Base-by-base conservation (phyloP, 345 rosid species). In the Bruguiera sexangula region DNA sequence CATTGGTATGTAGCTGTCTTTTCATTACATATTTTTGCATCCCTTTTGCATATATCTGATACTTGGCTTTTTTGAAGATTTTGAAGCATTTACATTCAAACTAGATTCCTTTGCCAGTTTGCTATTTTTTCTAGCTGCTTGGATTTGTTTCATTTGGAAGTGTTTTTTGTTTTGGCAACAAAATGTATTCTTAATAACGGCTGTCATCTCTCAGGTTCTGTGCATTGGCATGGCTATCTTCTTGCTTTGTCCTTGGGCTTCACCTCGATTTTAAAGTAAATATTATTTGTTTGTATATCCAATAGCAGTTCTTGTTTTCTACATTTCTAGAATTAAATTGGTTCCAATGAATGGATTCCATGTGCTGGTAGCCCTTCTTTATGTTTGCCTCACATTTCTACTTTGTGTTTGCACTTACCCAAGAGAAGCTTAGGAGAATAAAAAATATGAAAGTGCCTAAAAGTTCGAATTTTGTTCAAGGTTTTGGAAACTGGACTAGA, bases 211-310 rank as follows among this genome's bases (percentile, higher is more conserved):
- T 62, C 85, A 93, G 97, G 89, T 84, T 87, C 96, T 58, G 79
- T 75, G 76, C 66, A 74, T 73, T 77, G 79, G 67, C 67, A 81
- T 77, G 97, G 97, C 66, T 87, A 79, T 74, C 53, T 83, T 59
- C 85, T 93, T 57, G 98, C 97, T 62, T 60, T 86, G 69, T 80
- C 86, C 36, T 81, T 93, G 73, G 93, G 97, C 78, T 80, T 87
- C 63, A 74, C 80, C 69, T 89, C 98, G 63, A 70, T 87, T 57
- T 36, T 88, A 56, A 93, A 93, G 97, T 93, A 88, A 85, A 52
- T 74, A 32, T 74, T 43, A 43, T 43, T 43, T 10, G 48, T 11
- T 43, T 43, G 50, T 43, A 43, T 43, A 43, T 15, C 50, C 18
- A 13, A 13, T 61, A 34, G 10, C 5, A 6, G 20, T 51, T 61